Evolutionary conservation across 2,329 filamentous ascomycete genomes (phyloP).

Genomic region (Ophiostoma tasmaniense): DNA sequence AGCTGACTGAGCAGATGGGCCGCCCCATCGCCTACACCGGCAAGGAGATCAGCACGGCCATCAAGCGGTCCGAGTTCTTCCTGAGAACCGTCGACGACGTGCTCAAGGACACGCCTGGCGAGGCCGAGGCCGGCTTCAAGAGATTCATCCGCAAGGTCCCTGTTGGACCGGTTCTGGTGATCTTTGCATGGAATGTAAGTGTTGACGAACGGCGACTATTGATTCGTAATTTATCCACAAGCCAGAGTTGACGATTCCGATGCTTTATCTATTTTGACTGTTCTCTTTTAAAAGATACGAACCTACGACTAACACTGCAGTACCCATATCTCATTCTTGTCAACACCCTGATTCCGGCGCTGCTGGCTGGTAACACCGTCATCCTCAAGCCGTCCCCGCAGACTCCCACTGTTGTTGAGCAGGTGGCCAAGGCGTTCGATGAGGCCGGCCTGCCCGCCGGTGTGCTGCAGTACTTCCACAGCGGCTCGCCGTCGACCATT

Average conservation of each 20-base stretch:
- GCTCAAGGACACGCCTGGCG: constrained; percentile 71
- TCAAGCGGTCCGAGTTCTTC: constrained; percentile 78
- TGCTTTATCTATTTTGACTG: background rate
- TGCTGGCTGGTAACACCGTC: constrained; percentile 81
- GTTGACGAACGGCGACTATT: background rate
- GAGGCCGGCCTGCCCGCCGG: constrained; percentile 74
- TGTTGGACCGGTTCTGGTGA: constrained; percentile 75
- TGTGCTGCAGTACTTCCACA: constrained; percentile 89
- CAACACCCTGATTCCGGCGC: constrained; percentile 86
- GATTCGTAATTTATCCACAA: background rate
- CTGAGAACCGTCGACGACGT: constrained; percentile 73
- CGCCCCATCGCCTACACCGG: constrained; percentile 80
- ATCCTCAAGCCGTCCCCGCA: constrained; percentile 94
- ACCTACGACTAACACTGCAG: constrained; percentile 35
- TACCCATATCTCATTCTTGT: constrained; percentile 92
- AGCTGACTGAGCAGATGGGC: constrained; percentile 92
- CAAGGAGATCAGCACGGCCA: constrained; percentile 75
- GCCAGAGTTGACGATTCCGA: background rate
- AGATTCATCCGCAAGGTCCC: constrained; percentile 83
- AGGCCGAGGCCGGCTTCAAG: constrained; percentile 79
- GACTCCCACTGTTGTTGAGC: constrained; percentile 85
- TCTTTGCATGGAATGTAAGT: constrained; percentile 93
- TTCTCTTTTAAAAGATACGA: background rate
- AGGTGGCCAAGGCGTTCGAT: constrained; percentile 64
- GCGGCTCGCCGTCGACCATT: constrained; percentile 66